phyloP scores from a whole-genome alignment of 108 stramenopile species.

The Stephanodiscus triporus region DNA sequence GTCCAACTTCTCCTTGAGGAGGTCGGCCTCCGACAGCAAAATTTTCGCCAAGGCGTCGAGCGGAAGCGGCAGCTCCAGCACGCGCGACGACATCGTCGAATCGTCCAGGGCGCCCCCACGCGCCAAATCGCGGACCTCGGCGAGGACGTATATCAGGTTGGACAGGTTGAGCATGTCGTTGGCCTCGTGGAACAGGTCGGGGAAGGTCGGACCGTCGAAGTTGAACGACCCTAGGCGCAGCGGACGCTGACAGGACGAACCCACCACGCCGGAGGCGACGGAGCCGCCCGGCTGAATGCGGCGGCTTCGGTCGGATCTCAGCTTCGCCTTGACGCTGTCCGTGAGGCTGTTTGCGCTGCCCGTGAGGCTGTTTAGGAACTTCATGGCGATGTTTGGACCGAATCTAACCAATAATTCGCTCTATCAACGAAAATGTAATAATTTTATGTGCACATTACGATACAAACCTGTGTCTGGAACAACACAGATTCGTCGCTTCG shows the following conservation, averaged over 20 bases:
- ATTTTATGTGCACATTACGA: too few relatives aligned
- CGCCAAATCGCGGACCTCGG: constrained; percentile 58
- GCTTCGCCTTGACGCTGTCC: background rate
- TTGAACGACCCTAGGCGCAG: constrained; percentile 37
- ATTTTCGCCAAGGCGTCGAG: constrained; percentile 36
- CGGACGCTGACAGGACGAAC: constrained; percentile 15
- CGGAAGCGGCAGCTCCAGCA: constrained; percentile 50
- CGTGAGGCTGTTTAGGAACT: background rate
- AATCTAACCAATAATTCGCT: too few relatives aligned
- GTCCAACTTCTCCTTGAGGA: constrained; percentile 41
- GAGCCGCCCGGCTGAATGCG: too few relatives aligned
- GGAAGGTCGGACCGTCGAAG: constrained; percentile 24
- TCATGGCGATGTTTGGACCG: background rate
- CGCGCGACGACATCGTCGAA: constrained; percentile 31
- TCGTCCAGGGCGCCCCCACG: constrained; percentile 40
- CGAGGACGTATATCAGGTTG: constrained; percentile 58
- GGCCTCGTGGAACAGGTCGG: constrained; percentile 51
- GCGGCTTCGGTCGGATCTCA: too few relatives aligned
- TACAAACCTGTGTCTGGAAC: too few relatives aligned
- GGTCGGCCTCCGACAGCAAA: constrained; percentile 39
- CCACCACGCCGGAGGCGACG: too few relatives aligned
- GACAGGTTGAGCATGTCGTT: constrained; percentile 53
- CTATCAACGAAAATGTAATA: too few relatives aligned
- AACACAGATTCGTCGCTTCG: too few relatives aligned
- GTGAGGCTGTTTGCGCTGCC: background rate